Base-by-base conservation (phyloP, 768 basidiomycete species). In the Mycena metata region DNA sequence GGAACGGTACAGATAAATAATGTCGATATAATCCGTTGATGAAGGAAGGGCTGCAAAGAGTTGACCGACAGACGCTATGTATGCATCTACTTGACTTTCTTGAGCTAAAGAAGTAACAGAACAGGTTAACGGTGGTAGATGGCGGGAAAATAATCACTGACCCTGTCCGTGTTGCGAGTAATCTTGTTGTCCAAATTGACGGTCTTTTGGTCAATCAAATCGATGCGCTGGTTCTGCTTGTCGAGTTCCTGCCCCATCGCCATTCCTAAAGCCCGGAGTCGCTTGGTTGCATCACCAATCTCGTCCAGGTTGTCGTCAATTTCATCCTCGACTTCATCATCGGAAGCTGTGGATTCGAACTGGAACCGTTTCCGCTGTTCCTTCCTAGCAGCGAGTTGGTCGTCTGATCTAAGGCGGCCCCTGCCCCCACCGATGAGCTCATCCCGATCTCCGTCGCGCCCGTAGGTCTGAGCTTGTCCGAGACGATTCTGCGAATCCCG, bases 281-380 rank as follows among this genome's bases (percentile, higher is more conserved):
- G 84, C 81, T 90, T 93, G 2, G 93, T 89, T 58, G 91, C 88
- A 57, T 90, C 90, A 41, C 88, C 82, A 66, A 97, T 92, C 79
- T 97, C 96, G 76, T 94, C 90, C 26, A 99, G 82, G 78, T 99
- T 98, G 70, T 87, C 89, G 74, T 98, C 97, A 42, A 99, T 75
- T 80, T 99, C 96, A 73, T 98, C 92, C 81, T 99, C 97, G 1
- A 97, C 72, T 79, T 96, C 96, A 73, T 99, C 96, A 75, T 99
- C 97, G 8, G 92, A 94, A 3, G 86, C 94, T 42, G 89, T 92
- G 30, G 90, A 89, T 72, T 99, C 97, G 75, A 98, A 98, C 80
- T 98, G 96, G 77, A 89, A 99, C 41, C 93, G 88, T 74, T 90
- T 88, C 72, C 94, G 85, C 73, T 91, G 91, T 63, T 91, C 93